A percentile compares a stretch with the other conserved stretches of the same genome.
Conservation (phyloP, 176 grass and related monocot species). For the Triticum urartu region DNA sequence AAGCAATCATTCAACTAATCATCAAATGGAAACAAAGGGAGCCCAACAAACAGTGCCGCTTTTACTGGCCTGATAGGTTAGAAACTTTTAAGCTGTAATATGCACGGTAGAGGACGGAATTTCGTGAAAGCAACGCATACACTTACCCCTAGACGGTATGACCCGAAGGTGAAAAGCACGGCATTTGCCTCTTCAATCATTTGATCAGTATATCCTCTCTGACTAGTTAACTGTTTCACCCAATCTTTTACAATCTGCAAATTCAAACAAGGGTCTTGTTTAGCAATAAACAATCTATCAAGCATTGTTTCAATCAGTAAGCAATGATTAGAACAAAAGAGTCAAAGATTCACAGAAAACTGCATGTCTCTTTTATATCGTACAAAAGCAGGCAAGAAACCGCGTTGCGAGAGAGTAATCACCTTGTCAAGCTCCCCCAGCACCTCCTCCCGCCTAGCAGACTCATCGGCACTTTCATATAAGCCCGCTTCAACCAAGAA, state of each 20-base stretch:
- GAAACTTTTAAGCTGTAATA: neutral
- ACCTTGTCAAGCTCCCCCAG: constrained; percentile 79
- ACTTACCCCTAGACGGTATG: constrained; percentile 86
- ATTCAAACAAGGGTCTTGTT: neutral
- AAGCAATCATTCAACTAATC: neutral
- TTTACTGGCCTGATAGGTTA: neutral
- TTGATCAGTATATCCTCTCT: constrained; percentile 91
- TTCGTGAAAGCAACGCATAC: neutral
- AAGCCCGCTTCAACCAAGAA: constrained; percentile 67
- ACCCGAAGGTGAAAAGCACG: constrained; percentile 92
- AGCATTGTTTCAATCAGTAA: neutral
- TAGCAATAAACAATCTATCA: neutral
- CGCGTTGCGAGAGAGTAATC: neutral
- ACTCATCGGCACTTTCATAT: constrained; percentile 63
- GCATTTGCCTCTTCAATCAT: constrained; percentile 95
- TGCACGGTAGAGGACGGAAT: neutral
- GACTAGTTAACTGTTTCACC: constrained; percentile 83
- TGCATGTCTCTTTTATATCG: neutral
- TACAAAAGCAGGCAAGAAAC: neutral
- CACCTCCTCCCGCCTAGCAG: constrained; percentile 63
- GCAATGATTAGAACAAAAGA: neutral
- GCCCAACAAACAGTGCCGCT: neutral
- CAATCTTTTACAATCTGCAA: constrained; percentile 80
- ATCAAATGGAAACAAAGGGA: neutral
- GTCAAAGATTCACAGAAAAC: neutral